Evolutionary conservation across 2,329 filamentous ascomycete species (phyloP).

Genomic region (Aspergillus pseudonomiae): DNA sequence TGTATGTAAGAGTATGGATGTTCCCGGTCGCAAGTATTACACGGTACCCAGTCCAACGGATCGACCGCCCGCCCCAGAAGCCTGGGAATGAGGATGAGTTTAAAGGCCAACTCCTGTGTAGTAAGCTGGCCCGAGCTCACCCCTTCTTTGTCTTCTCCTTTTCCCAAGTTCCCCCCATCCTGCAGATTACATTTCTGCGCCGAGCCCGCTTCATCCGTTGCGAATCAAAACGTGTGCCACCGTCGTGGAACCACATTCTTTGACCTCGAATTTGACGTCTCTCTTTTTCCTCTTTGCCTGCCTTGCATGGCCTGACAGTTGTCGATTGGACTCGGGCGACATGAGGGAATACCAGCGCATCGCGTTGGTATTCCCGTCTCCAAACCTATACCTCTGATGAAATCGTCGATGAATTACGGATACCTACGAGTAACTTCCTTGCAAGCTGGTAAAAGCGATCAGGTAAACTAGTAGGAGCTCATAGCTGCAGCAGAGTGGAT

Average conservation of each 20-base stretch:
- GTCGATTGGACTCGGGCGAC: background rate
- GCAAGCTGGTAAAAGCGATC: background rate
- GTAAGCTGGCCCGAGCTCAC: constrained; percentile 7
- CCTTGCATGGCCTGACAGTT: background rate
- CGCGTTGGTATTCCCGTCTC: background rate
- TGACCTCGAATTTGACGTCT: constrained; percentile 1
- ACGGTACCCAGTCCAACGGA: constrained; percentile 11
- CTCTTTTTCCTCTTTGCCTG: background rate
- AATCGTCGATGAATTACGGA: background rate
- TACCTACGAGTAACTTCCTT: background rate
- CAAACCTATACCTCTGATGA: background rate
- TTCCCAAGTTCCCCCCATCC: background rate
- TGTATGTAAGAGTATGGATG: constrained; percentile 1
- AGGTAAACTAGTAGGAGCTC: background rate
- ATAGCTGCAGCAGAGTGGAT: background rate
- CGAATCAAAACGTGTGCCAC: background rate
- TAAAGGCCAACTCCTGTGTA: background rate
- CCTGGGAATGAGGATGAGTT: constrained; percentile 9
- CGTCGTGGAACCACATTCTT: constrained; percentile 2
- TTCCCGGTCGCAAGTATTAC: background rate
- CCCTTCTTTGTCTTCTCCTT: background rate
- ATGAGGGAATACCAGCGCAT: background rate
- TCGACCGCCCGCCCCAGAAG: constrained; percentile 6
- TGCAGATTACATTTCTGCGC: constrained; percentile 1
- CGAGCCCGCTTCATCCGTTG: background rate